A percentile compares a stretch with the other conserved stretches of the same genome.
Conservation (phyloP, 164 flowering plant species). For the Santalum album region DNA sequence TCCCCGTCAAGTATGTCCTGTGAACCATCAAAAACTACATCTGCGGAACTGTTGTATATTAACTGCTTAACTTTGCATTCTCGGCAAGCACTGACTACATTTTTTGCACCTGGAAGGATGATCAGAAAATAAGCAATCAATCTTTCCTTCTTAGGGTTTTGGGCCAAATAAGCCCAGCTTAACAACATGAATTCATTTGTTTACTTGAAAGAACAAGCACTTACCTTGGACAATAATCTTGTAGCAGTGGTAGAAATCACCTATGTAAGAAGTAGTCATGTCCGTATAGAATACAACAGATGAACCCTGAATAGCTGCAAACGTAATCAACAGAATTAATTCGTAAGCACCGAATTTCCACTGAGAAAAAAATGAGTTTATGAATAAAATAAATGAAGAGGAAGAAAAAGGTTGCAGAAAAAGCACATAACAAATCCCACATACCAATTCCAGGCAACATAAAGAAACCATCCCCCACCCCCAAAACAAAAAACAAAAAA, state of each 20-base stretch:
- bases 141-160: background rate
- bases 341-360: background rate
- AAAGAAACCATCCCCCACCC: too few relatives aligned
- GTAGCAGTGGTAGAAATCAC: conserved; percentile 46
- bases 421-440: too few relatives aligned
- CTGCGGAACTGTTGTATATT: conserved; percentile 74
- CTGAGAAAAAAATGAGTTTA: background rate
- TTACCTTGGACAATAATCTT: conserved; percentile 74
- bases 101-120: conserved; percentile 57
- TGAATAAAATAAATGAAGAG: too few relatives aligned
- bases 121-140: background rate
- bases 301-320: conserved; percentile 73
- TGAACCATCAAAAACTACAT: conserved; percentile 69
- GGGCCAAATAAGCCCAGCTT: background rate
- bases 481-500: too few relatives aligned
- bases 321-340: background rate
- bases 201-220: background rate
- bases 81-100: conserved; percentile 78
- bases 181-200: too few relatives aligned
- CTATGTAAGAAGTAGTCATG: conserved; percentile 12
- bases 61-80: conserved; percentile 65
- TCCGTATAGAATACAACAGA: conserved; percentile 60
- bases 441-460: too few relatives aligned
- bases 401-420: too few relatives aligned
- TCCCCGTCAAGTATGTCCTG: conserved; percentile 58